These are phyloP conservation scores for Mycosphaerella arachidis DNA, from an alignment of 2,329 filamentous ascomycete genomes.

Conservation along the genomic window DNA sequence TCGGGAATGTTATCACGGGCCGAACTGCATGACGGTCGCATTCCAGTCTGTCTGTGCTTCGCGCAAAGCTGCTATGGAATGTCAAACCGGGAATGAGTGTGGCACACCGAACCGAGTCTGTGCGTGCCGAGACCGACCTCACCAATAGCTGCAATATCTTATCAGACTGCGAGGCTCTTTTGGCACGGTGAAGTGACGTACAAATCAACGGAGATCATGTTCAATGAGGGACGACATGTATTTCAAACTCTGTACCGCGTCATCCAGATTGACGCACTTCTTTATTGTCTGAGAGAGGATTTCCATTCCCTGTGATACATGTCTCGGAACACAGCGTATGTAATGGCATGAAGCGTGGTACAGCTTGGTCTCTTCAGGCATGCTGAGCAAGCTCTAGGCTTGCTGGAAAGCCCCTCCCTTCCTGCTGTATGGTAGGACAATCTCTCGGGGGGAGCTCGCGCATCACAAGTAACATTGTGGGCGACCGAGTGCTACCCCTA, in stretches of 20 bases:
- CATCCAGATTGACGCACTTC: not conserved
- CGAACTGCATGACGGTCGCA: not conserved
- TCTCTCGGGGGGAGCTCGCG: not conserved
- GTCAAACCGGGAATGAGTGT: not conserved
- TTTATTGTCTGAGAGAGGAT: too few species aligned
- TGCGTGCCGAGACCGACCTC: not conserved
- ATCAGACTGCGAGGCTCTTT: not conserved
- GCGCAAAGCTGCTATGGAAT: not conserved
- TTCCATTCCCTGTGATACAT: not conserved
- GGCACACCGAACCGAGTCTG: not conserved
- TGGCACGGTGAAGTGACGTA: not conserved
- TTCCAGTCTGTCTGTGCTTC: not conserved
- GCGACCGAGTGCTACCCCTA: not conserved
- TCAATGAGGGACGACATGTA: not conserved
- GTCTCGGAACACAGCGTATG: too few species aligned
- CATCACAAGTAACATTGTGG: not conserved
- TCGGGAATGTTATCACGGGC: not conserved
- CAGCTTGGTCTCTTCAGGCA: not conserved
- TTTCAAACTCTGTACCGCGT: not conserved
- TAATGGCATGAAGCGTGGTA: not conserved
- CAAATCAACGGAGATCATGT: not conserved
- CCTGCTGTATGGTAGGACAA: constrained; percentile 1
- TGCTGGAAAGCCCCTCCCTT: not conserved
- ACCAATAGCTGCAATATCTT: not conserved
- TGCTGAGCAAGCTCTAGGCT: not conserved